Evolutionary conservation across 2,329 filamentous ascomycete genomes (phyloP), one percentile per base, ranked within the genome.

Genomic region (Colletotrichum theobromicola): DNA sequence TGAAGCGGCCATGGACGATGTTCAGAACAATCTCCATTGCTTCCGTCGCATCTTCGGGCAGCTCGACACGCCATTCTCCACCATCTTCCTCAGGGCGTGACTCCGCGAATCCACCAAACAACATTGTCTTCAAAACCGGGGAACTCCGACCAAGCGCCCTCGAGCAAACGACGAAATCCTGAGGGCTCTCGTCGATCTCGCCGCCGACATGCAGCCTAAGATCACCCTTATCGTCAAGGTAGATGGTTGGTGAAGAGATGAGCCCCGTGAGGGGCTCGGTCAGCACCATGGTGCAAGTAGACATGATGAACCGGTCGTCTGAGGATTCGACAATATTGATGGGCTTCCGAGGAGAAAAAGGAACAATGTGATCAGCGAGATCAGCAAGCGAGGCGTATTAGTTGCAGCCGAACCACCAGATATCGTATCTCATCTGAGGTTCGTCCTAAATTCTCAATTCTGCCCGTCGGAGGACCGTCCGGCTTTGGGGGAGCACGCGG

Each of bases 1-100:
- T 77, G 37, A 81, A 79, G 10, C 75, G 77, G 18, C 78, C 72
- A 35, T 83, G 82, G 15, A 82, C 78, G 15, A 83, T 82, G 63
- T 80, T 78, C 16, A 83, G 67, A n/a, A 83, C 37, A n/a, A 79
- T 77, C 8, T 76, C 62, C 77, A 82, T 78, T 0, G 81, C 77
- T 35, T 74, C 75, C 7, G 82, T 77, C 10, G 81, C 71, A 61
- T 83, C 82, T n/a, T 82, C 81, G 12, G 81, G 82, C 26, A 83
- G 76, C 9, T 73, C 64, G 7, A 81, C 73, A 7, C 58, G 53
- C 80, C 79, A 81, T 13, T 80, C 75, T 1, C 69, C 60, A 6
- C 58, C 65, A 7, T 50, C 66, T 18, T 63, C 69, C 0, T 65
- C 55, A 10, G 70, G 74, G n/a, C 73, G 75, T 2, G 78, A 78